Conservation (phyloP, 2,329 filamentous ascomycete species). For the Pezicula carpinea region DNA sequence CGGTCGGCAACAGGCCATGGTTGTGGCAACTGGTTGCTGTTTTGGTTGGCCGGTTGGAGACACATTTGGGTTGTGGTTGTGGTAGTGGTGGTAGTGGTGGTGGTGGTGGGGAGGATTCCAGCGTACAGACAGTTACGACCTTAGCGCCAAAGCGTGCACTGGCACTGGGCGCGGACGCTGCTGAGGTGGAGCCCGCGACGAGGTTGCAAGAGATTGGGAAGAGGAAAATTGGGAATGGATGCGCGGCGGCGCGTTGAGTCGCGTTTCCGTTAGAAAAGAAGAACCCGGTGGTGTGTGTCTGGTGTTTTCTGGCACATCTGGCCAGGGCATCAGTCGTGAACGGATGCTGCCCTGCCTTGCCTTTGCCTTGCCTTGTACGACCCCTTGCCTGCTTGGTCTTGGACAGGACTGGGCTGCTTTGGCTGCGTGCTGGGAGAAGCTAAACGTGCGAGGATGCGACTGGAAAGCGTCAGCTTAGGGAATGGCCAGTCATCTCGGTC, state of each 20-base stretch:
- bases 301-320: neutral
- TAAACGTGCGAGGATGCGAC: no score
- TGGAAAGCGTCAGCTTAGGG: no score
- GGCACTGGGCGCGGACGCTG: no score
- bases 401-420: conserved; percentile 4
- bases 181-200: no score
- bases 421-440: no score
- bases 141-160: no score
- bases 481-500: no score
- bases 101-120: no score
- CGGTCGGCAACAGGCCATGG: neutral
- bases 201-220: neutral
- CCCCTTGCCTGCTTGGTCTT: conserved; percentile 15
- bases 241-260: conserved; percentile 4
- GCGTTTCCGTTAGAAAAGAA: conserved; percentile 16
- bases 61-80: neutral
- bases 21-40: neutral
- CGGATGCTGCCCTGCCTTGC: no score
- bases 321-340: neutral
- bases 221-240: conserved; percentile 16
- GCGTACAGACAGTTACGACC: no score
- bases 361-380: no score
- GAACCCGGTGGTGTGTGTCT: neutral
- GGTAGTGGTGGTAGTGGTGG: no score
- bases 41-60: neutral